These are phyloP conservation scores for Pestalotiopsis sp. DNA, from an alignment of 2,329 filamentous ascomycete species.

Conservation along the genomic window DNA sequence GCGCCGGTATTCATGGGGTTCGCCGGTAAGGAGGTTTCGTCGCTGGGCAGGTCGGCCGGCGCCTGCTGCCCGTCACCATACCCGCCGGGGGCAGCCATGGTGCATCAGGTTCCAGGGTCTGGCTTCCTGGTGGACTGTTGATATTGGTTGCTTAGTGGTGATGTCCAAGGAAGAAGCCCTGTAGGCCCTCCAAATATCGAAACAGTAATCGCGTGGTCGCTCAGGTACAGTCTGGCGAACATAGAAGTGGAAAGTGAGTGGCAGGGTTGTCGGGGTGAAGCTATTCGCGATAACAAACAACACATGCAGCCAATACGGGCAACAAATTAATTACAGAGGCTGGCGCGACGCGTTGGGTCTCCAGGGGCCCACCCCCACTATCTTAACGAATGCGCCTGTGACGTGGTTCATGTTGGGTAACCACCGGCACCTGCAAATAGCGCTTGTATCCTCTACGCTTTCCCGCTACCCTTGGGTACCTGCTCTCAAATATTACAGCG, in stretches of 20 bases:
- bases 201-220: neutral
- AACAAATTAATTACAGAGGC: neutral
- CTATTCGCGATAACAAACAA: constrained; percentile 2
- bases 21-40: neutral
- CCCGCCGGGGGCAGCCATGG: constrained; percentile 6
- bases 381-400: neutral
- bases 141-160: neutral
- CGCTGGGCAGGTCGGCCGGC: neutral
- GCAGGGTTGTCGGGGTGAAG: constrained; percentile 3
- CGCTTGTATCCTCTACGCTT: no score
- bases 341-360: neutral
- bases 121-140: neutral
- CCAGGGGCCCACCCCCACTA: neutral
- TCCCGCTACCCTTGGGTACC: no score
- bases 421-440: no score
- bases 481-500: no score
- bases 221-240: neutral
- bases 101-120: neutral
- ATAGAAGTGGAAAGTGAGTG: neutral
- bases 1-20: constrained; percentile 16
- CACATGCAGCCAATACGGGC: neutral
- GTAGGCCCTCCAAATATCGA: neutral
- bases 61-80: neutral
- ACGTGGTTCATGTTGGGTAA: no score
- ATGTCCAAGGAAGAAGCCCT: neutral